Base-by-base conservation (phyloP, 2,329 filamentous ascomycete genomes). In the Fusarium brevicatenulatum region DNA sequence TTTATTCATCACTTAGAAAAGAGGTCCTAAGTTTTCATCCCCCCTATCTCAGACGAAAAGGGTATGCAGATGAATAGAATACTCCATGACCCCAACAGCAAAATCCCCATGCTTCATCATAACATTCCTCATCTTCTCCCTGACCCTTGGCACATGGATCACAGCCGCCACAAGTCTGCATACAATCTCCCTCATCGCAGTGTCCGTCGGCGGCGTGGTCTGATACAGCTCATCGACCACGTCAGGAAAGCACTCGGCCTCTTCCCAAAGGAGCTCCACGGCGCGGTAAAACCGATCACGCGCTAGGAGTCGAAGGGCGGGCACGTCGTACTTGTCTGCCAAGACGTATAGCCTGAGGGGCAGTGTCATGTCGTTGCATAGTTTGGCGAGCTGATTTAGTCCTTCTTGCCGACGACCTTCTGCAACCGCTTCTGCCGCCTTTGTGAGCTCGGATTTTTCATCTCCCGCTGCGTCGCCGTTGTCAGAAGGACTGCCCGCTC, bases 271-370 rank as follows among this genome's bases (percentile, higher is more conserved):
- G 8, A 46, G 19, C 34, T 75, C 60, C 12, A 67, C 76, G 6
- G 65, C 73, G 13, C 71, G 72, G 55, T 77, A 79, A 59, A 82
- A 83, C 1, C 80, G 74, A 19, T 80, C 63, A 11, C 75, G 70
- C 4, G 81, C 75, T 2, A 81, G 42, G 1, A 79, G 70, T 61
- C 74, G 75, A 2, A 83, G 79, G 0, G 77, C 66, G 3, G 77
- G 73, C 11, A 82, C 79, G n/a, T 80, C 73, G 68, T 79, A 83
- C 65, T 81, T 82, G 68, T 82, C 78, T 8, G 81, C 82, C 61
- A 82, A 79, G 49, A 78, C 66, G 74, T 82, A 84, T 21, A 82
- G 66, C 0, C 71, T 66, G 9, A 79, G 63, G 15, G 71, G 77
- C 5, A 72, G 49, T 23, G 73, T 69, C 18, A 79, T 63, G 23